These are phyloP conservation scores for Hypoxylon subgilvum DNA, from an alignment of 495 filamentous ascomycete genomes.

Conservation along the genomic window DNA sequence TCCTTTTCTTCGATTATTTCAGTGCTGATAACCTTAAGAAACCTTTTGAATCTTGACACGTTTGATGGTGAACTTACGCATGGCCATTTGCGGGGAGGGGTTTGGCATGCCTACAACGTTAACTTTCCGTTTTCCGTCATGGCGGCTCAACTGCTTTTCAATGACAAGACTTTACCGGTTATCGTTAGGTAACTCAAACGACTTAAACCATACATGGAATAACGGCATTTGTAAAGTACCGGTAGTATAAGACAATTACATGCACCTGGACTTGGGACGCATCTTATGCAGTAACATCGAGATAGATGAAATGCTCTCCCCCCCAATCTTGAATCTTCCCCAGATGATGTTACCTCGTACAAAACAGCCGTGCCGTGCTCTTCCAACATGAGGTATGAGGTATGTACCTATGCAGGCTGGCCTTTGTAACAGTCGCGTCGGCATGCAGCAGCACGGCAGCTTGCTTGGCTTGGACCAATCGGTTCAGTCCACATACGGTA, in stretches of 20 bases:
- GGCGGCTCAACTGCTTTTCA: background rate
- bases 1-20: no score
- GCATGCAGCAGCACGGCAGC: background rate
- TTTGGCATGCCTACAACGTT: background rate
- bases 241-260: no score
- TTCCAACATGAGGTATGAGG: background rate
- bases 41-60: no score
- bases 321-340: no score
- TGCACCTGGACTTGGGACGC: background rate
- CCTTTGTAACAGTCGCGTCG: no score
- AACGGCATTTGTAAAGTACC: conserved; percentile 4
- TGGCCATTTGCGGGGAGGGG: background rate
- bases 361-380: background rate
- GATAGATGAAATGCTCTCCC: conserved; percentile 17
- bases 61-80: background rate
- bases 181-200: conserved; percentile 29
- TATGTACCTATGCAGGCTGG: no score
- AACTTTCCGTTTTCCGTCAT: conserved; percentile 10
- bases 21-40: no score
- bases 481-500: conserved; percentile 29
- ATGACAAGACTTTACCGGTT: conserved; percentile 1
- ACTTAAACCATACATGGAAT: conserved; percentile 14
- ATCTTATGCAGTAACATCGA: conserved; percentile 17
- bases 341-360: conserved; percentile 23
- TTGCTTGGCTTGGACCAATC: conserved; percentile 5